Evolutionary conservation across 768 basidiomycete species (phyloP).

Genomic region (Hygrocybe punicea): DNA sequence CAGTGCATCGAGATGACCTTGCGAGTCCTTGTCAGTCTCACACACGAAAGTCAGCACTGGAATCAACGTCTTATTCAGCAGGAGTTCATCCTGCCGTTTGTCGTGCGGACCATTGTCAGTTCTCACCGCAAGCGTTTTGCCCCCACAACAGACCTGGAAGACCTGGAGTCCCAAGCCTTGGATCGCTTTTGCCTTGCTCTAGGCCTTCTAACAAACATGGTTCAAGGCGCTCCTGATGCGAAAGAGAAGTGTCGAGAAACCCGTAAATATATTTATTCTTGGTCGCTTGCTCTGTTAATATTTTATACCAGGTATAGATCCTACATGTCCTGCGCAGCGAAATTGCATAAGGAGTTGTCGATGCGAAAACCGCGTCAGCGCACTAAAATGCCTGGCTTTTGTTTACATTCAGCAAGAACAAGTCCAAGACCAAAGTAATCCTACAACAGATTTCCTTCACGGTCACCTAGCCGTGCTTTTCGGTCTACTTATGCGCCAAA

Average conservation of each 20-base stretch:
- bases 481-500: conserved; percentile 49
- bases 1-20: conserved; percentile 56
- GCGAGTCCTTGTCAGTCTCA: conserved; percentile 68
- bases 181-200: conserved; percentile 74
- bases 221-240: conserved; percentile 54
- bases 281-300: neutral
- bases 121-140: conserved; percentile 30
- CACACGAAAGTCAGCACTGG: conserved; percentile 61
- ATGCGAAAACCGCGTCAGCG: conserved; percentile 45
- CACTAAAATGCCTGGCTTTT: conserved; percentile 48
- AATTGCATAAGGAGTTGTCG: conserved; percentile 51
- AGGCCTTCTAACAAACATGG: conserved; percentile 72
- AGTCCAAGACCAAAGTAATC: conserved; percentile 4
- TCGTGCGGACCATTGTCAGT: conserved; percentile 46
- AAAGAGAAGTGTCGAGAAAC: conserved; percentile 46
- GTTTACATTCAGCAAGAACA: conserved; percentile 47
- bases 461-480: conserved; percentile 77
- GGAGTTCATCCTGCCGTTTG: conserved; percentile 44
- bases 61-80: conserved; percentile 47
- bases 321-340: conserved; percentile 47
- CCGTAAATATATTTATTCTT: conserved; percentile 33
- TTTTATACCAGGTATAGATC: conserved; percentile 45
- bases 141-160: conserved; percentile 12
- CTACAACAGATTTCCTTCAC: conserved; percentile 44
- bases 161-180: conserved; percentile 42